phyloP scores from a whole-genome alignment of 2,329 filamentous ascomycete genomes.

The Colletotrichum sp. region DNA sequence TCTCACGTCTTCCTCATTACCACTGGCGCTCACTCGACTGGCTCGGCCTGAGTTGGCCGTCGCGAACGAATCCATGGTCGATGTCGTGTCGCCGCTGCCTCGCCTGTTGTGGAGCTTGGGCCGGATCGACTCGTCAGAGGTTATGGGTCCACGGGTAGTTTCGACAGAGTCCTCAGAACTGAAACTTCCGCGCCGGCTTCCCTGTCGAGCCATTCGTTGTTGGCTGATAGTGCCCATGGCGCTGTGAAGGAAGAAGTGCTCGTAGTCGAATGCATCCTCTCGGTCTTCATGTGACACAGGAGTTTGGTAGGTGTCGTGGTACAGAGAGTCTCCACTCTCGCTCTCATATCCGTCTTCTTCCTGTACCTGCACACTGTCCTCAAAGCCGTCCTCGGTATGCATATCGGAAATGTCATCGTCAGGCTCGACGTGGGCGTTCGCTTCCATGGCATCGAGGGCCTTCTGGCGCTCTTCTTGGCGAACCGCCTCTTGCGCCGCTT shows the following conservation, averaged over 20 bases:
- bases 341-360: conserved; percentile 52
- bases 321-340: conserved; percentile 68
- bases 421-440: conserved; percentile 1
- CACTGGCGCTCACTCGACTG: conserved; percentile 34
- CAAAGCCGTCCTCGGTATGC: conserved; percentile 40
- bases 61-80: conserved; percentile 59
- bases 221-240: conserved; percentile 80
- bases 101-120: conserved; percentile 35
- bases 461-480: conserved; percentile 27
- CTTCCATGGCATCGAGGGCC: conserved; percentile 9
- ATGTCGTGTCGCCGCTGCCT: conserved; percentile 54
- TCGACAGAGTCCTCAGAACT: conserved; percentile 66
- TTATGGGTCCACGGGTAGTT: conserved; percentile 59
- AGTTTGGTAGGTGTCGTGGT: conserved; percentile 64
- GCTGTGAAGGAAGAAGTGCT: conserved; percentile 93
- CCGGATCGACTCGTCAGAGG: conserved; percentile 27
- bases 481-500: conserved; percentile 28
- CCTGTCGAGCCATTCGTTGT: conserved; percentile 48
- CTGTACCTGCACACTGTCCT: conserved; percentile 39
- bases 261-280: conserved; percentile 94
- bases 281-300: conserved; percentile 87
- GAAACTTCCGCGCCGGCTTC: conserved; percentile 54
- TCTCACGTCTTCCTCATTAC: background rate
- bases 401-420: conserved; percentile 43
- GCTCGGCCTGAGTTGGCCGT: conserved; percentile 58